A percentile compares a stretch with the other conserved stretches of the same genome.
These are phyloP conservation scores for Aureobasidium sp. DNA, from an alignment of 2,329 filamentous ascomycete species.

Conservation along the genomic window DNA sequence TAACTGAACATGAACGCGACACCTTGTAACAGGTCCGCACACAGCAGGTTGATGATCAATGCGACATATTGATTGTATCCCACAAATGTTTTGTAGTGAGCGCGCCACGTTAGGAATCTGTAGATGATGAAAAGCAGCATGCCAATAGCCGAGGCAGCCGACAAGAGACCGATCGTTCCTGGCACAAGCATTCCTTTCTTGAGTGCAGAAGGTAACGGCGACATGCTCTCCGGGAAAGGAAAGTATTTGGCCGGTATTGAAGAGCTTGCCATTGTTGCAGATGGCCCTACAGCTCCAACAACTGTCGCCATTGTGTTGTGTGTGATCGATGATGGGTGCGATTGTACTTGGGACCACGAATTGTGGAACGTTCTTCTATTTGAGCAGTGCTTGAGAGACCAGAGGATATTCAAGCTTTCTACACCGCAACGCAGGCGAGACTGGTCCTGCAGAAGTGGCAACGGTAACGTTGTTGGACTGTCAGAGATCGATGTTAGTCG, in stretches of 20 bases:
- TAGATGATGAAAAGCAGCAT: constrained; percentile 27
- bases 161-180: constrained; percentile 25
- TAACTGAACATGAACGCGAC: constrained; percentile 58
- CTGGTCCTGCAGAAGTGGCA: neutral
- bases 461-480: constrained; percentile 2
- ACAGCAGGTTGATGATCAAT: constrained; percentile 61
- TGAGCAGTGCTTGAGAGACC: neutral
- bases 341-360: neutral
- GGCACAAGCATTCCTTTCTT: constrained; percentile 26
- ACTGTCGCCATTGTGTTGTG: constrained; percentile 1
- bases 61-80: constrained; percentile 59
- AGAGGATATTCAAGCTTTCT: neutral
- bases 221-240: constrained; percentile 25
- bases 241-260: constrained; percentile 21
- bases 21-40: constrained; percentile 62
- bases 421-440: neutral
- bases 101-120: constrained; percentile 27
- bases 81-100: constrained; percentile 26
- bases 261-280: constrained; percentile 7
- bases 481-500: neutral
- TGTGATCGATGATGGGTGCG: neutral
- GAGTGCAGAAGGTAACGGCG: constrained; percentile 19
- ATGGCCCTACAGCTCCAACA: neutral
- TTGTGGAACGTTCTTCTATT: neutral
- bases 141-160: constrained; percentile 23